phyloP scores from a whole-genome alignment of 805 yeast species.

The Ogataea parapolymorpha region DNA sequence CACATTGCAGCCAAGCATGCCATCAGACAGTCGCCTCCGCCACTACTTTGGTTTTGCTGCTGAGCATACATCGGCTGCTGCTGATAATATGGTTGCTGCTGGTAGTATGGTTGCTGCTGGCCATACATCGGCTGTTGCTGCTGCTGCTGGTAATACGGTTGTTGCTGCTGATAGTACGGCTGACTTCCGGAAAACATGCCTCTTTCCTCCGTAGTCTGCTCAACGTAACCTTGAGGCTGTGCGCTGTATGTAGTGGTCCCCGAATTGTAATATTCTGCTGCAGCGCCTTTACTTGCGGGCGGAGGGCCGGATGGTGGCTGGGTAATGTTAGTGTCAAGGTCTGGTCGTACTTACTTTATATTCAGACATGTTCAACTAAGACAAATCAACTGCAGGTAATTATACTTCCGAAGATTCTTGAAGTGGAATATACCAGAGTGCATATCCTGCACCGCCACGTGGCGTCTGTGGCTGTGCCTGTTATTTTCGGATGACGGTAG shows the following conservation, averaged over 20 bases:
- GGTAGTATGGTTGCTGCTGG: conserved; percentile 5
- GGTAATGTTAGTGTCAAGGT: not conserved
- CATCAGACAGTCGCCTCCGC: conserved; percentile 41
- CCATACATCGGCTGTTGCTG: conserved; percentile 2
- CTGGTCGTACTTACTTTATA: conserved; percentile 9
- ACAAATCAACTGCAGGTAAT: not conserved
- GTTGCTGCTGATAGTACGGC: conserved; percentile 1
- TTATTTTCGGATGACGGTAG: too few relatives aligned
- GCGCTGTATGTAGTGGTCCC: conserved; percentile 5
- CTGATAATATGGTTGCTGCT: conserved; percentile 22
- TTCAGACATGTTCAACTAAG: conserved; percentile 3
- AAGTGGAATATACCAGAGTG: not conserved
- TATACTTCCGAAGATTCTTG: not conserved
- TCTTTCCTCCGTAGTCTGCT: conserved; percentile 12
- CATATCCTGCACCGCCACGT: not conserved
- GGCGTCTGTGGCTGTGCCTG: not conserved
- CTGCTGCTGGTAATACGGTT: not conserved
- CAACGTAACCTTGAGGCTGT: conserved; percentile 10
- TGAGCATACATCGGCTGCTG: conserved; percentile 30
- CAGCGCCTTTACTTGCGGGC: conserved; percentile 10
- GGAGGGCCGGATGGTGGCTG: conserved; percentile 12
- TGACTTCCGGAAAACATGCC: conserved; percentile 11
- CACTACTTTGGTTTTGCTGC: conserved; percentile 37
- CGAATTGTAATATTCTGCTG: conserved; percentile 14
- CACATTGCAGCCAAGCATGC: conserved; percentile 56